These are phyloP conservation scores for Xylaria sp. DNA, from an alignment of 2,329 filamentous ascomycete genomes.

Conservation along the genomic window DNA sequence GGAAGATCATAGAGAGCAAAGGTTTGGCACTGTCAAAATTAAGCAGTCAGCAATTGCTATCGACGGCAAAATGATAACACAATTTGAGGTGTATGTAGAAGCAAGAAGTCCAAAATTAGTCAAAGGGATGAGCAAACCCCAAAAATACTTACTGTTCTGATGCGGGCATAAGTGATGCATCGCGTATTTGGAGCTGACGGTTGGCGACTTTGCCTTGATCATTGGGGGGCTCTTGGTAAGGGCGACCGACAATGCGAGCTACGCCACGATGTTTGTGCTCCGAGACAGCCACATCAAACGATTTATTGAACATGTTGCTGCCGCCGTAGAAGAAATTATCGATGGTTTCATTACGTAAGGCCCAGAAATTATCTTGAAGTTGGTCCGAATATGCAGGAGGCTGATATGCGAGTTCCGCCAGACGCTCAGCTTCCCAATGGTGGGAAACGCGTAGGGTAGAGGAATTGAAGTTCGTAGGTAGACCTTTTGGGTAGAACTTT, in stretches of 20 bases:
- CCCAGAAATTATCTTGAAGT: conserved; percentile 39
- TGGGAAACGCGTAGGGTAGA: conserved; percentile 27
- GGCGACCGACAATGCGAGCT: conserved; percentile 50
- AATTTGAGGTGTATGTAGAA: not conserved
- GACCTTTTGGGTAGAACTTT: conserved; percentile 47
- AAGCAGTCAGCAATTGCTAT: conserved; percentile 11
- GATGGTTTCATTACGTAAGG: conserved; percentile 45
- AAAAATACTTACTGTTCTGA: conserved; percentile 48
- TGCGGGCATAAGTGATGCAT: conserved; percentile 52
- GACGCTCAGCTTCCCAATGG: conserved; percentile 42
- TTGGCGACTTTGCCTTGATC: conserved; percentile 40
- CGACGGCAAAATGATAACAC: not conserved
- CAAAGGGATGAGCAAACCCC: too few relatives aligned
- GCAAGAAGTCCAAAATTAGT: not conserved
- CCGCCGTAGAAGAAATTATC: conserved; percentile 55
- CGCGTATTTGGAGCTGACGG: conserved; percentile 48
- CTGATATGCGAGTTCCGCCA: conserved; percentile 26
- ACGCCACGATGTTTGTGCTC: conserved; percentile 47
- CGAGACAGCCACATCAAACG: conserved; percentile 45
- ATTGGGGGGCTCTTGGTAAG: conserved; percentile 51
- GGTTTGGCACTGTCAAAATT: conserved; percentile 46
- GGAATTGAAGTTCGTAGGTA: conserved; percentile 48
- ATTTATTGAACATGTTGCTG: conserved; percentile 50
- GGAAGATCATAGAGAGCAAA: conserved; percentile 55
- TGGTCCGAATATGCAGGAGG: conserved; percentile 33